Base-by-base conservation (phyloP, 139 green algal genomes). In the Chlorella sp. region DNA sequence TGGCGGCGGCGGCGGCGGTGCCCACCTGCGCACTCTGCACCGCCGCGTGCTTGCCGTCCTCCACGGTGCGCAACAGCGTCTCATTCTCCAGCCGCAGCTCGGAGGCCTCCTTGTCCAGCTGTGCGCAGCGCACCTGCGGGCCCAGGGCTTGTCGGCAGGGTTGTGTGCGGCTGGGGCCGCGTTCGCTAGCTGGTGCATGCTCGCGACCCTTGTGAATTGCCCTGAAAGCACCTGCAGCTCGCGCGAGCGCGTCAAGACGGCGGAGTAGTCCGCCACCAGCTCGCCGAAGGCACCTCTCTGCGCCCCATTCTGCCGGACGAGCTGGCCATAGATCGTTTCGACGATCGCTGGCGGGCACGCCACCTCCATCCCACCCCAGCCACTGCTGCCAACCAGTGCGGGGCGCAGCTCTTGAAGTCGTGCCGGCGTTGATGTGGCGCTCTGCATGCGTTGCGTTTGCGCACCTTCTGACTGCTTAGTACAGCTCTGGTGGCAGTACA, bases 21-120 rank as follows among this genome's bases (percentile, higher is more conserved):
- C 48, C 43, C 62, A 83, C 88, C 88, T 91, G 48, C 38, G 88
- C 68, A 4, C 51, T 80, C 30, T 34, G 62, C 34, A 83, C 81
- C 0, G 80, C 85, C 43, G 67, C 80, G 3, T 80, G 68, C 43
- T 58, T 82, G n/a, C 48, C 51, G 32, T 83, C 80, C 46, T 88
- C 79, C 20, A 86, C 54, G 44, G 67, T 76, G 62, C 87, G 74
- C 24, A 85, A 76, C 68, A 94, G 84, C 7, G 64, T 82, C 30
- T 84, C 76, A 17, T 92, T 94, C 73, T 96, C 93, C 5, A 90
- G 82, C 1, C 93, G 88, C 72, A 96, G 88, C 92, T 97, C 94
- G 2, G 85, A 86, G 0, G 81, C 92, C 76, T 97, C 94, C 78
- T 94, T 94, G 56, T 96, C 94, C 32, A 96, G 88, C 87, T 96